phyloP scores from a whole-genome alignment of 331 rosid genomes.

The Quercus tomentella region DNA sequence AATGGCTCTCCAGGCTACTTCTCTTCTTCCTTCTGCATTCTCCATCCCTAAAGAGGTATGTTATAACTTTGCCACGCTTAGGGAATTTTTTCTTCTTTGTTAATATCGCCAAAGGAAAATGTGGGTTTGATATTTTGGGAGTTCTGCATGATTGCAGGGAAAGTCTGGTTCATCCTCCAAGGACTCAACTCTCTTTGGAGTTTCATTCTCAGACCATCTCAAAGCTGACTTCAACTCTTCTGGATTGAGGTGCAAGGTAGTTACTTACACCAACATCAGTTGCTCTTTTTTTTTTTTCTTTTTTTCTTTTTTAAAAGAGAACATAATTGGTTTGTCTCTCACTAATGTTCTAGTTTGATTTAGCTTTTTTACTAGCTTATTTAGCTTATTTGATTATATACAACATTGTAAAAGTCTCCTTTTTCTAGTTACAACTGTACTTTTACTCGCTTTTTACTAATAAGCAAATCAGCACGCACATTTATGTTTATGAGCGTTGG shows the following conservation, averaged over 20 bases:
- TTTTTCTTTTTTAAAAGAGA: not conserved
- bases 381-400: no score
- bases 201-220: constrained; percentile 58
- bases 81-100: constrained; percentile 1
- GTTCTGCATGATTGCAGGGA: constrained; percentile 52
- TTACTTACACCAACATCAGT: not conserved
- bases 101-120: not conserved
- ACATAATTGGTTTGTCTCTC: not conserved
- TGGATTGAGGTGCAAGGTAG: constrained; percentile 79
- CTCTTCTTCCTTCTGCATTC: constrained; percentile 77
- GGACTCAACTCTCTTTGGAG: constrained; percentile 78
- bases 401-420: no score
- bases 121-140: constrained; percentile 10
- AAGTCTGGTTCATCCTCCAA: constrained; percentile 50
- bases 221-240: constrained; percentile 68
- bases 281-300: not conserved
- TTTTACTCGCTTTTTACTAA: no score
- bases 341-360: not conserved
- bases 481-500: not conserved
- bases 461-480: no score
- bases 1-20: constrained; percentile 94
- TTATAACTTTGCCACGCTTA: not conserved
- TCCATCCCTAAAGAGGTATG: constrained; percentile 74
- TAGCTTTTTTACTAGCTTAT: no score
- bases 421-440: no score